Base-by-base conservation (phyloP, 2,329 filamentous ascomycete genomes). In the Phialocephala subalpina region DNA sequence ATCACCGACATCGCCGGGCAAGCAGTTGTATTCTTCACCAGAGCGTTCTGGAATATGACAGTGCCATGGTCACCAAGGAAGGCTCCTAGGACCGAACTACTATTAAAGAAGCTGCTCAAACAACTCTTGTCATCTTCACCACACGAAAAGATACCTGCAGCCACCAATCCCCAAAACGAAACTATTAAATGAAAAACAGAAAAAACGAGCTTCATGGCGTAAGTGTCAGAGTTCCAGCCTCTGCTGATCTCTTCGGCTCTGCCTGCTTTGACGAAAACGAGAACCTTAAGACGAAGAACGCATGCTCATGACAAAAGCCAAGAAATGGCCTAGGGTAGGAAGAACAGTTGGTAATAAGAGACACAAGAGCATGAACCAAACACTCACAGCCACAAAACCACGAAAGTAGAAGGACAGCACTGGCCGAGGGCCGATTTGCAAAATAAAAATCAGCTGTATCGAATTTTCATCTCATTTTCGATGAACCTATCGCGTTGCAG, bases 1-100 rank as follows among this genome's bases (percentile, higher is more conserved):
- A 75, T 58, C 33, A 74, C 69, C 40, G 67, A 68, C 72, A 75
- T 71, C 22, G 63, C 63, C 35, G 73, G 67, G 72, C 73, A 75
- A 52, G 38, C 27, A 12, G 36, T 63, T 16, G 55, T 60, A 64
- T 71, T 70, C 20, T 57, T 67, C 60, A 66, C n/a, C 58, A 73
- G 29, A 3, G 35, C 67, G 69, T 73, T 71, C 59, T 69, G 67
- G 14, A 64, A 64, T 25, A 67, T 65, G 20, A 68, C 62, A 4
- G 64, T 66, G 6, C 60, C 64, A 56, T 64, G 58, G 40, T 67
- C 58, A 2, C 62, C 67, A 22, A 69, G 35, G 58, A 73, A 67
- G 1, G 67, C 61, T 14, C 38, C 59, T 20, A 68, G 27, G 29
- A 62, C 60, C 27, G 61, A 66, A 22, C 33, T 52, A 49, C 22